Conservation (phyloP, 495 filamentous ascomycete genomes). For the Aspergillus funiculosus region DNA sequence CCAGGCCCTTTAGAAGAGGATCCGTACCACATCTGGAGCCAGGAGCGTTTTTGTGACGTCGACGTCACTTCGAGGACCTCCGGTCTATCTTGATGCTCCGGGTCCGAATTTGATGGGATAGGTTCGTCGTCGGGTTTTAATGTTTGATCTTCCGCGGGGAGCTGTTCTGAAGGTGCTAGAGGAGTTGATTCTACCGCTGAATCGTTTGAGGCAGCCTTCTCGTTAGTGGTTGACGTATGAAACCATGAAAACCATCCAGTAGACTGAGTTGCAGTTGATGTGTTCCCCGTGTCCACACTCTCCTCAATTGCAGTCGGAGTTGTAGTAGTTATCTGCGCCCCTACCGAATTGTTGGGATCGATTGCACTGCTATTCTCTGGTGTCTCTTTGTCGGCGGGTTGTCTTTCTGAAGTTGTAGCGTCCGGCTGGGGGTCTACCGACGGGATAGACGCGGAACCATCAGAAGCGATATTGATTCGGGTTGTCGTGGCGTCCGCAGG, state of each 20-base stretch:
- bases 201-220: conserved; percentile 11
- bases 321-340: conserved; percentile 14
- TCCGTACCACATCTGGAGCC: conserved; percentile 47
- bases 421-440: conserved; percentile 24
- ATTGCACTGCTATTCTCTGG: conserved; percentile 15
- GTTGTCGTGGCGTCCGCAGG: conserved; percentile 46
- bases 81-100: conserved; percentile 19
- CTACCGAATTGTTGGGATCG: conserved; percentile 16
- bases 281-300: conserved; percentile 9
- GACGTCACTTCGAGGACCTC: conserved; percentile 19
- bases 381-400: conserved; percentile 22
- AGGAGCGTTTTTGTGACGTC: conserved; percentile 35
- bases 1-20: conserved; percentile 23
- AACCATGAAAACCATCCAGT: conserved; percentile 58
- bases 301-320: conserved; percentile 5
- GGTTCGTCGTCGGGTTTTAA: conserved; percentile 19
- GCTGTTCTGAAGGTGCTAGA: conserved; percentile 17
- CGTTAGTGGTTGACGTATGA: conserved; percentile 25
- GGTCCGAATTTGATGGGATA: conserved; percentile 14
- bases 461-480: conserved; percentile 45
- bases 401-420: conserved; percentile 14
- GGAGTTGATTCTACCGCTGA: conserved; percentile 15
- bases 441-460: conserved; percentile 36
- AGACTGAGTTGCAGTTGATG: conserved; percentile 28
- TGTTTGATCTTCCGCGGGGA: conserved; percentile 17